Conservation (phyloP, 768 basidiomycete genomes). For the Suillus occidentalis region DNA sequence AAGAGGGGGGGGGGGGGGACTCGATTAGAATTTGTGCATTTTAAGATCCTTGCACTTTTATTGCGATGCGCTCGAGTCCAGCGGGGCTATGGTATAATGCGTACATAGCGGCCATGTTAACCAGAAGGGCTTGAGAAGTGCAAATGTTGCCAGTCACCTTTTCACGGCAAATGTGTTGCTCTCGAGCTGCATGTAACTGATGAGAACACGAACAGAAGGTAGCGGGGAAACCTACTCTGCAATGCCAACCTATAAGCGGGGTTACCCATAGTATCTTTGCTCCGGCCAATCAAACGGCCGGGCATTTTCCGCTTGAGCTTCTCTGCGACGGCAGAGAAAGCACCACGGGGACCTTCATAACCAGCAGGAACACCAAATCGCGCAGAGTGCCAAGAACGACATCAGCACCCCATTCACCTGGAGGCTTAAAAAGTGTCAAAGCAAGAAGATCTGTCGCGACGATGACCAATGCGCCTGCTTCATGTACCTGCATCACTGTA, state of each 20-base stretch:
- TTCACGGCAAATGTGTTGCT: conserved; percentile 96
- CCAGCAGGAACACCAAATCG: conserved; percentile 97
- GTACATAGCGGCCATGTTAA: conserved; percentile 99
- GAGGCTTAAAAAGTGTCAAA: too few relatives aligned
- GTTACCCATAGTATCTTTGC: conserved; percentile 80
- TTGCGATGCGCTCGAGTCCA: conserved; percentile 81
- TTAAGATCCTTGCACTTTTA: conserved; percentile 66
- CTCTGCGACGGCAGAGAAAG: conserved; percentile 94
- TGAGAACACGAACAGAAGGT: conserved; percentile 7
- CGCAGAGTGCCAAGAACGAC: too few relatives aligned
- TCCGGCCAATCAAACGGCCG: conserved; percentile 91
- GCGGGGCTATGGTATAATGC: conserved; percentile 94
- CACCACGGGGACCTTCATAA: conserved; percentile 97
- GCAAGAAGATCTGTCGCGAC: too few relatives aligned
- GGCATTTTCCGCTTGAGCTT: conserved; percentile 97
- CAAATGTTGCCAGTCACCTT: conserved; percentile 99
- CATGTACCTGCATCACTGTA: too few relatives aligned
- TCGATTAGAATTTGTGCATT: too few relatives aligned
- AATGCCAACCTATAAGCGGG: conserved; percentile 51
- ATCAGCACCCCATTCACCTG: too few relatives aligned
- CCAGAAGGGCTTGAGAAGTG: conserved; percentile 94
- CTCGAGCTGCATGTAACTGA: conserved; percentile 60
- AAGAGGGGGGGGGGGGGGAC: too few relatives aligned
- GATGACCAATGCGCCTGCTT: too few relatives aligned
- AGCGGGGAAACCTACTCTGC: too few relatives aligned